Conservation (phyloP, 768 basidiomycete species). For the Lyophyllum semitale region DNA sequence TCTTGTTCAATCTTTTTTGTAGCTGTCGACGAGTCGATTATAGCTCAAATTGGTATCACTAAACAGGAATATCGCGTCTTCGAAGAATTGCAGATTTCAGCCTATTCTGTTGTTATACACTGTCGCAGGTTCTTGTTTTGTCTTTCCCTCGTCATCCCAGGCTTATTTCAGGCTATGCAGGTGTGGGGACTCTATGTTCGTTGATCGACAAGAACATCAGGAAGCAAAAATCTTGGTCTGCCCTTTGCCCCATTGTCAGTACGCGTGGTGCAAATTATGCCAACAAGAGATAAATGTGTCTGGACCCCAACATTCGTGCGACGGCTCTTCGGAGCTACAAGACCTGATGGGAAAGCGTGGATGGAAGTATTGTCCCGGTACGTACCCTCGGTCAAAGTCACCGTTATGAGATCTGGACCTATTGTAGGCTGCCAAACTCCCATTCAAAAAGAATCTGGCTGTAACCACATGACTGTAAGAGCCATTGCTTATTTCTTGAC, state of each 20-base stretch:
- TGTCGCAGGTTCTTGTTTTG: constrained; percentile 42
- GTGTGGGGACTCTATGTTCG: constrained; percentile 47
- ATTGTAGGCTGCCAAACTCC: constrained; percentile 45
- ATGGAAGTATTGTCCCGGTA: constrained; percentile 55
- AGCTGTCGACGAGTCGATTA: constrained; percentile 37
- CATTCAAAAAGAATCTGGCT: constrained; percentile 53
- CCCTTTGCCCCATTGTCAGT: constrained; percentile 44
- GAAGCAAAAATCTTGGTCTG: constrained; percentile 46
- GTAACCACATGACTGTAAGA: constrained; percentile 61
- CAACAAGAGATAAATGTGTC: constrained; percentile 40
- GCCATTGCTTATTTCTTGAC: not conserved
- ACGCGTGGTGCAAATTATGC: constrained; percentile 66
- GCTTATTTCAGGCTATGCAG: constrained; percentile 28
- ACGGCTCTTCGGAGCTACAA: constrained; percentile 54
- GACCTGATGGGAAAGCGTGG: constrained; percentile 42
- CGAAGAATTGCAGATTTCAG: constrained; percentile 45
- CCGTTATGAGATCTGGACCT: not conserved
- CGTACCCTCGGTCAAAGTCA: not conserved
- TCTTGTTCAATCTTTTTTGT: constrained; percentile 14
- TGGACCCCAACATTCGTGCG: constrained; percentile 49
- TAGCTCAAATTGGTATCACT: constrained; percentile 45
- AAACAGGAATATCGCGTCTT: constrained; percentile 41
- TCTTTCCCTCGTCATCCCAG: not conserved
- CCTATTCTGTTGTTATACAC: constrained; percentile 42
- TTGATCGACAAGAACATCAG: constrained; percentile 50